Evolutionary conservation across 768 basidiomycete genomes (phyloP).

Genomic region (Trametes maxima): DNA sequence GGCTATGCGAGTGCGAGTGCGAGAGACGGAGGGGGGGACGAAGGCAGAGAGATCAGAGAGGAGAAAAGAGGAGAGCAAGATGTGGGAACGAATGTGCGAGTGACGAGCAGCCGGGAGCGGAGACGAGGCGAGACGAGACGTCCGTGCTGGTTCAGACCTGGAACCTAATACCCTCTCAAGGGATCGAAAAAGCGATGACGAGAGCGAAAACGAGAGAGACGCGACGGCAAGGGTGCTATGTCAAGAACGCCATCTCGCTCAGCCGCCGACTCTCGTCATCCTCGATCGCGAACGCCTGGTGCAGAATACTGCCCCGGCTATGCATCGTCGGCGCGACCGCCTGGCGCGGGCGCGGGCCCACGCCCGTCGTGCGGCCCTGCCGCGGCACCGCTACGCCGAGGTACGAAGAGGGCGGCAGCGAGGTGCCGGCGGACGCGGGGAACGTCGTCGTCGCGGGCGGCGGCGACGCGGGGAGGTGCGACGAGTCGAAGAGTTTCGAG

Average conservation of each 20-base stretch:
- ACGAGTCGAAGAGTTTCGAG: slow-evolving; percentile 5
- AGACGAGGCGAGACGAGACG: background rate
- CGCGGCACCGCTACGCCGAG: slow-evolving; percentile 31
- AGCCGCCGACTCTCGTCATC: slow-evolving; percentile 71
- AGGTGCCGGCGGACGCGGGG: too few species aligned
- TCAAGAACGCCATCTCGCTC: slow-evolving; percentile 67
- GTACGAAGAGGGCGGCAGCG: slow-evolving; percentile 3
- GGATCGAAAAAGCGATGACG: too few species aligned
- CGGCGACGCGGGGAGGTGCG: slow-evolving; percentile 16
- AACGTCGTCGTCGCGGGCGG: slow-evolving; percentile 1
- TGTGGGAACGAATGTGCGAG: background rate
- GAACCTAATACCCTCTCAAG: too few species aligned
- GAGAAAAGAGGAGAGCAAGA: background rate
- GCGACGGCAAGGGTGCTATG: too few species aligned
- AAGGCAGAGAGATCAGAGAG: background rate
- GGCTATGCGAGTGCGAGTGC: too few species aligned
- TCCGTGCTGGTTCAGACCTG: too few species aligned
- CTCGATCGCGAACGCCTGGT: slow-evolving; percentile 54
- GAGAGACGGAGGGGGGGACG: too few species aligned
- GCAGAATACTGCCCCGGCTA: slow-evolving; percentile 55
- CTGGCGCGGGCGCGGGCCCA: slow-evolving; percentile 35
- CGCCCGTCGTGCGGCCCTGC: slow-evolving; percentile 17
- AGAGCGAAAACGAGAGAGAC: too few species aligned
- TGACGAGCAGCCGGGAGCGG: background rate
- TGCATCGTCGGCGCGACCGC: slow-evolving; percentile 63